Evolutionary conservation across 805 yeast species (phyloP).

Genomic region (Candida chilensis): DNA sequence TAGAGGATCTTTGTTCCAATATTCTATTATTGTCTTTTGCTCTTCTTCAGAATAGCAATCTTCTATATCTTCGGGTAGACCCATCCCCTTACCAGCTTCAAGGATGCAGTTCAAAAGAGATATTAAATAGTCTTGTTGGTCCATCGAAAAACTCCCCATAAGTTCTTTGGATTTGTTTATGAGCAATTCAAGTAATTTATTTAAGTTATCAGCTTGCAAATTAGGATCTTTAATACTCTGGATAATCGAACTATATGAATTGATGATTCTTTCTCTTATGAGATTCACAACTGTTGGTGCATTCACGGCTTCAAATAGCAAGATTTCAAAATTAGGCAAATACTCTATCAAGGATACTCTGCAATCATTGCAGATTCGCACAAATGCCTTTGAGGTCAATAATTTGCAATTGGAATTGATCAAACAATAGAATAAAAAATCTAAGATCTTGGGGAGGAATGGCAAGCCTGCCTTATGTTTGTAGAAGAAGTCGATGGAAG

Average conservation of each 20-base stretch:
- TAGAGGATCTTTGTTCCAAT: slow-evolving; percentile 42
- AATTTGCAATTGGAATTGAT: slow-evolving; percentile 14
- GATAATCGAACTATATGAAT: slow-evolving; percentile 54
- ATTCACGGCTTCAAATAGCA: slow-evolving; percentile 37
- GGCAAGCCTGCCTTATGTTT: slow-evolving; percentile 30
- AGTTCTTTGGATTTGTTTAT: slow-evolving; percentile 1
- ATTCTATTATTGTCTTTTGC: slow-evolving; percentile 14
- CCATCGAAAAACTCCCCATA: slow-evolving; percentile 4
- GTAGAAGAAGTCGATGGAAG: slow-evolving; percentile 54
- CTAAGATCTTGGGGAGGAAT: slow-evolving; percentile 42
- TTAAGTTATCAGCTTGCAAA: slow-evolving; percentile 9
- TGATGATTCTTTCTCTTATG: slow-evolving; percentile 50
- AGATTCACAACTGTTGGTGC: slow-evolving; percentile 27
- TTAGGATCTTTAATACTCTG: slow-evolving; percentile 42
- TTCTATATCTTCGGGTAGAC: slow-evolving; percentile 45
- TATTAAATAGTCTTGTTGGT: slow-evolving; percentile 28
- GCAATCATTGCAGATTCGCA: slow-evolving; percentile 48
- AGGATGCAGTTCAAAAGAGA: slow-evolving; percentile 55
- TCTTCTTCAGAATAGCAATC: slow-evolving; percentile 25
- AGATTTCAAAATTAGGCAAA: slow-evolving; percentile 37
- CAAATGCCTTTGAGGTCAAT: slow-evolving; percentile 46
- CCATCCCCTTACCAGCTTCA: slow-evolving; percentile 67
- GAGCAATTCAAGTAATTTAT: neutral
- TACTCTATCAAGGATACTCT: slow-evolving; percentile 27
- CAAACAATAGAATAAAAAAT: slow-evolving; percentile 40